Base-by-base conservation (phyloP, 108 stramenopile genomes). In the Cylindrotheca closterium region DNA sequence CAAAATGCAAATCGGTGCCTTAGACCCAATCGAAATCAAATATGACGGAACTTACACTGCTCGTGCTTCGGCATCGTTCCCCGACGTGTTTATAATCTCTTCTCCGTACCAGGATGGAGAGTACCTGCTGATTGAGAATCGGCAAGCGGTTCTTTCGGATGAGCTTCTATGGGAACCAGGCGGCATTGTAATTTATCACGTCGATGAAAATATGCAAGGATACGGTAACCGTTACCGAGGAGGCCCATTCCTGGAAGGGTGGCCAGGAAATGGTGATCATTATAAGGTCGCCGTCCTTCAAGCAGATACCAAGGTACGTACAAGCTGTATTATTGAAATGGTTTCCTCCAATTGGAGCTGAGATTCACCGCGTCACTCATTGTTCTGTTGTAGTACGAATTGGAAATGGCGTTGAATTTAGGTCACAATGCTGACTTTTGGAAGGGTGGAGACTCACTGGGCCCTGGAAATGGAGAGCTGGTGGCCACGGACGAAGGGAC, bases 111-210 rank as follows among this genome's bases (percentile, higher is more conserved):
- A 62, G 19, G 24, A 47, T 0, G 58, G 62, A 26, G 89, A 90
- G 57, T 90, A 90, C 45, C 59, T 90, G 46, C 50, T 90, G 24
- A 84, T 90, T 62, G 89, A 90, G 62, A 90, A 90, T 62, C 70
- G 85, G 30, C 85, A 90, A 59, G 76, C 81, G 31, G 51, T 75
- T 21, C 19, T 26, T 4, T 83, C 68, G 28, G 85, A 82, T 60
- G 64, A 74, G 18, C 47, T 54, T 17, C 48, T 83, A 17, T 70
- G 59, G 30, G 67, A 60, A 19, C 58, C 58, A 15, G 82, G 85
- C 1, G 88, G 88, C 19, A 58, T 89, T 24, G 71, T 79, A 0
- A 82, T 89, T 23, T 89, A 78, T 68, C 82, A 85, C 49, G 64
- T 89, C 56, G 88, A 89, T 52, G 83, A 86, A 23, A 66, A 64